Evolutionary conservation across 345 rosid species (phyloP).

Genomic region (Arabidopsis suecica): DNA sequence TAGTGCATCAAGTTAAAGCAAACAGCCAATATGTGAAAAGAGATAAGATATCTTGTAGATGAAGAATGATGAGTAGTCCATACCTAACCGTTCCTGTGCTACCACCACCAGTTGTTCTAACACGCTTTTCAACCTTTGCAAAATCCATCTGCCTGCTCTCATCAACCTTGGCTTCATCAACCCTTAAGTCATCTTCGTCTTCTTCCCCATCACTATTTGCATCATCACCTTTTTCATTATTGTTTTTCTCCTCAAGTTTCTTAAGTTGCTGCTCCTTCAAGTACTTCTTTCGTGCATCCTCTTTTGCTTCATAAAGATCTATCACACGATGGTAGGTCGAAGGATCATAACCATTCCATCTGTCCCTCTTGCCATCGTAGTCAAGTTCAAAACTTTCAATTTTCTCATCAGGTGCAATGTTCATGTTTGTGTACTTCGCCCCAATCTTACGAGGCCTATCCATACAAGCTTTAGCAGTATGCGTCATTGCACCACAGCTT

Average conservation of each 20-base stretch:
- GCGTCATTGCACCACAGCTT: slow-evolving; percentile 96
- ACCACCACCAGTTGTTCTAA: slow-evolving; percentile 95
- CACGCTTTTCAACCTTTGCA: slow-evolving; percentile 98
- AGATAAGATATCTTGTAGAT: neutral
- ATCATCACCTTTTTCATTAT: slow-evolving; percentile 51
- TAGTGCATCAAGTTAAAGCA: slow-evolving; percentile 12
- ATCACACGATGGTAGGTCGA: slow-evolving; percentile 70
- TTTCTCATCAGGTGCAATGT: slow-evolving; percentile 89
- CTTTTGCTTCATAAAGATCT: slow-evolving; percentile 81
- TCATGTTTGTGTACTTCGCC: slow-evolving; percentile 74
- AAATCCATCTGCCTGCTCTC: slow-evolving; percentile 98
- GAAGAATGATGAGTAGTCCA: slow-evolving; percentile 4
- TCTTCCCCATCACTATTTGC: slow-evolving; percentile 75
- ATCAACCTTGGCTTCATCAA: slow-evolving; percentile 91
- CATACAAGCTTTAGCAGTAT: slow-evolving; percentile 70
- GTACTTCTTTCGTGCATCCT: slow-evolving; percentile 73
- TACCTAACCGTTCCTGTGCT: slow-evolving; percentile 98
- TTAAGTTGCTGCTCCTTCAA: slow-evolving; percentile 81
- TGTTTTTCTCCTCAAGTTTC: slow-evolving; percentile 82
- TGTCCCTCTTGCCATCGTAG: slow-evolving; percentile 87
- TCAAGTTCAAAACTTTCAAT: slow-evolving; percentile 81
- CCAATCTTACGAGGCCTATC: slow-evolving; percentile 83
- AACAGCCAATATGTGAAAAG: neutral
- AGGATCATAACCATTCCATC: slow-evolving; percentile 91
- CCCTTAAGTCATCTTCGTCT: slow-evolving; percentile 72